phyloP scores from a whole-genome alignment of 768 basidiomycete genomes.

The Russula vinacea region DNA sequence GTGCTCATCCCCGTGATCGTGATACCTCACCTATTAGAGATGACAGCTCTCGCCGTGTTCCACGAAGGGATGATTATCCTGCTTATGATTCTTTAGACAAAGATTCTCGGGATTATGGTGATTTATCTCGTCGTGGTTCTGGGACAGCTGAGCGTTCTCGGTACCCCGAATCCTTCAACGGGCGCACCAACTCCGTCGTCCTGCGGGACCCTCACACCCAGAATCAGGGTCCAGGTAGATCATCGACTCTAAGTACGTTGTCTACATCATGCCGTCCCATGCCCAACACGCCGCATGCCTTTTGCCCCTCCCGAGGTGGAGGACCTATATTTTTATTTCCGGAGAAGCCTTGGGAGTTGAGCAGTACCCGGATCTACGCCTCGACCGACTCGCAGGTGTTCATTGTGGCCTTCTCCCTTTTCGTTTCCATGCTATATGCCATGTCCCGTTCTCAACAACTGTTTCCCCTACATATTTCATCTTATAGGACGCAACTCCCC shows the following conservation, averaged over 20 bases:
- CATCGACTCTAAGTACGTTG: constrained; percentile 32
- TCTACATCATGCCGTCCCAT: constrained; percentile 31
- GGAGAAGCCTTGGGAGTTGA: constrained; percentile 31
- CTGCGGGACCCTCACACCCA: constrained; percentile 21
- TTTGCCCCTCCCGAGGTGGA: constrained; percentile 28
- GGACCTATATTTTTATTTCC: constrained; percentile 23
- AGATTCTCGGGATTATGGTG: constrained; percentile 21
- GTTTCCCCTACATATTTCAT: constrained; percentile 28
- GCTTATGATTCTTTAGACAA: constrained; percentile 26
- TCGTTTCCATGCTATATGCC: constrained; percentile 26
- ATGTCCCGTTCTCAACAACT: constrained; percentile 30
- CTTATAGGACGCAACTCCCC: constrained; percentile 31
- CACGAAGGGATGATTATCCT: constrained; percentile 23
- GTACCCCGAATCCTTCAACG: constrained; percentile 15
- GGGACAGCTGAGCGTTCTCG: constrained; percentile 21
- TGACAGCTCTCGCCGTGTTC: constrained; percentile 24
- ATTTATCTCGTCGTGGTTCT: constrained; percentile 16
- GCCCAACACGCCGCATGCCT: constrained; percentile 23
- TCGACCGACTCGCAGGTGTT: constrained; percentile 27
- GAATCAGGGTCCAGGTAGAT: constrained; percentile 27
- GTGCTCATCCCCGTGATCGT: constrained; percentile 20
- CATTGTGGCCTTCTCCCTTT: constrained; percentile 30
- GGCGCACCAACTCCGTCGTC: constrained; percentile 15
- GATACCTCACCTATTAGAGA: constrained; percentile 25
- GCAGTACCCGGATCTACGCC: constrained; percentile 27